phyloP scores from a whole-genome alignment of 129 eudicot genomes.

The Flaveria sonorensis region DNA sequence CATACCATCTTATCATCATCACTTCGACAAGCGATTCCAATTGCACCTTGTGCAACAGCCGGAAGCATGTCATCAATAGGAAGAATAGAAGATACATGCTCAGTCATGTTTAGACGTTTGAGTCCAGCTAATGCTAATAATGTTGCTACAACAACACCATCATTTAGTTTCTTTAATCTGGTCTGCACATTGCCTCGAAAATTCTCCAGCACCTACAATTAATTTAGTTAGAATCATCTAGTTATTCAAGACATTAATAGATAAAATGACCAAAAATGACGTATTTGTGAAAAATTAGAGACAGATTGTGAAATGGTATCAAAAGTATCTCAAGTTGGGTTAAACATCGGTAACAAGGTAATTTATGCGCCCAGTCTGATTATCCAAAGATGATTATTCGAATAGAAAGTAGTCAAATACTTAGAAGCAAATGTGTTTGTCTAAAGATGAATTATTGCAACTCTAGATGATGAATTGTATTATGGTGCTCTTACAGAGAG shows the following conservation, averaged over 20 bases:
- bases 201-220: constrained; percentile 66
- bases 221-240: not conserved
- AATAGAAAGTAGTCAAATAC: not conserved
- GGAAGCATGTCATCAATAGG: constrained; percentile 87
- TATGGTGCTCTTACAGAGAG: constrained; percentile 52
- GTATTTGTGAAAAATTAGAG: not conserved
- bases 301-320: not conserved
- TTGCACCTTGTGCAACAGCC: constrained; percentile 94
- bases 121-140: constrained; percentile 91
- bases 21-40: constrained; percentile 86
- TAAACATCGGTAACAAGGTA: not conserved
- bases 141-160: constrained; percentile 85
- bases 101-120: constrained; percentile 82
- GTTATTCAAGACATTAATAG: not conserved
- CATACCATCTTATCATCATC: constrained; percentile 87
- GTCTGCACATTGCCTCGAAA: constrained; percentile 97
- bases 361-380: not conserved
- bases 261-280: not conserved
- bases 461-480: not conserved
- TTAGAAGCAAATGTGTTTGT: not conserved
- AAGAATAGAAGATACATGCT: constrained; percentile 67
- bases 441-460: not conserved
- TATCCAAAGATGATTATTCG: not conserved
- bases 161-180: constrained; percentile 76
- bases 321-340: not conserved